phyloP scores from a whole-genome alignment of 2,329 filamentous ascomycete species.

The Colletotrichum sp. region DNA sequence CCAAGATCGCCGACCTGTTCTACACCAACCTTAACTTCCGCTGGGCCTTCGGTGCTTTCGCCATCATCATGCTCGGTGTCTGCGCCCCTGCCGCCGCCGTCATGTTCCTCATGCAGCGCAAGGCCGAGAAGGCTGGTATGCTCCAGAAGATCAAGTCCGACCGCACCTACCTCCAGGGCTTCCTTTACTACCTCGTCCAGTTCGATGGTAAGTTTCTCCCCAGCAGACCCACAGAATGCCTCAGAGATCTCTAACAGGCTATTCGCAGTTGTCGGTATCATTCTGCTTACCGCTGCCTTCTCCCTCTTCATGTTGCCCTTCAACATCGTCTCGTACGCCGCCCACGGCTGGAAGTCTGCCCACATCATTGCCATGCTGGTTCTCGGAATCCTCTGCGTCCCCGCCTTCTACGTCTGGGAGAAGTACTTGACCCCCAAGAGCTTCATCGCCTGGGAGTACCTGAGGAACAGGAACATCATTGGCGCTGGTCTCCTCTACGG shows the following conservation, averaged over 20 bases:
- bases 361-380: constrained; percentile 53
- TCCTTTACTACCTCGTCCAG: constrained; percentile 17
- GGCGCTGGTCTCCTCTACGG: constrained; percentile 28
- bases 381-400: constrained; percentile 56
- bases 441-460: constrained; percentile 54
- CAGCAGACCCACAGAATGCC: background rate
- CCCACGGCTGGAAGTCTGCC: constrained; percentile 45
- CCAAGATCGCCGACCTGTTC: constrained; percentile 44
- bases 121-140: constrained; percentile 53
- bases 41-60: constrained; percentile 65
- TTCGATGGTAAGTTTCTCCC: constrained; percentile 17
- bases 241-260: background rate
- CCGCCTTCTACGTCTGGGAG: constrained; percentile 54
- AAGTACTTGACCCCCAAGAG: constrained; percentile 55
- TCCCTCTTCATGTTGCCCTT: constrained; percentile 63
- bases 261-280: constrained; percentile 45
- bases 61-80: constrained; percentile 63
- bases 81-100: constrained; percentile 39
- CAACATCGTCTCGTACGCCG: constrained; percentile 50
- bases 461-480: constrained; percentile 41
- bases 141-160: constrained; percentile 16
- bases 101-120: constrained; percentile 44
- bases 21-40: constrained; percentile 42
- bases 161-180: constrained; percentile 8
- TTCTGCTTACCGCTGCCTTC: constrained; percentile 54